Evolutionary conservation across 2,329 filamentous ascomycete species (phyloP).

Genomic region (Xylariaceae sp.): DNA sequence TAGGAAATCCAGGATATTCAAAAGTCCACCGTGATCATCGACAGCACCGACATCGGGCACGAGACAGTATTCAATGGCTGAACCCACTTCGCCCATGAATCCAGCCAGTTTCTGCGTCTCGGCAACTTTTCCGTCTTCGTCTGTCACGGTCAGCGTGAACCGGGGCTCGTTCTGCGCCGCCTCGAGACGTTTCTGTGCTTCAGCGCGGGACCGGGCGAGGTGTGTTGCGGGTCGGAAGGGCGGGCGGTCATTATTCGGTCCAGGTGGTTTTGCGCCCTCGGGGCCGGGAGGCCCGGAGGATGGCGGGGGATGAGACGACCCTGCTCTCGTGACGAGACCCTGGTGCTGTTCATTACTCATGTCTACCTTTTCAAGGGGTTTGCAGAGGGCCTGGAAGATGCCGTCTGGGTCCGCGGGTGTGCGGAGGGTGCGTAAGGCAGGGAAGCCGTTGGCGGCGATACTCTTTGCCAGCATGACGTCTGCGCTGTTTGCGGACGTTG

Average conservation of each 20-base stretch:
- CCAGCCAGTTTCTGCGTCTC: conserved; percentile 53
- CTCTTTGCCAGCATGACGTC: conserved; percentile 57
- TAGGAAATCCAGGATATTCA: conserved; percentile 48
- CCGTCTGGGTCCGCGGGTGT: conserved; percentile 66
- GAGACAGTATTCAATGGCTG: conserved; percentile 56
- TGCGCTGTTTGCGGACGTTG: conserved; percentile 42
- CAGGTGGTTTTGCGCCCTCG: conserved; percentile 14
- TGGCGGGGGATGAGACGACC: conserved; percentile 22
- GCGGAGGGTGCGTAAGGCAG: conserved; percentile 53
- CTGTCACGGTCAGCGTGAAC: conserved; percentile 54
- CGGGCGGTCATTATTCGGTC: conserved; percentile 8
- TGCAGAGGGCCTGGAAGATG: conserved; percentile 62
- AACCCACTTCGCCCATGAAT: conserved; percentile 57
- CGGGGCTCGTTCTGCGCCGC: conserved; percentile 48
- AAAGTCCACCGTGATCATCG: conserved; percentile 52
- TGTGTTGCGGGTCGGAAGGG: conserved; percentile 33
- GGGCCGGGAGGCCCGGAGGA: conserved; percentile 23
- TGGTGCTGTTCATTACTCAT: conserved; percentile 46
- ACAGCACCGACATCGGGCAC: conserved; percentile 50
- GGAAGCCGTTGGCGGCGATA: conserved; percentile 59
- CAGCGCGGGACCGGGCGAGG: conserved; percentile 50
- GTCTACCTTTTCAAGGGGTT: conserved; percentile 52
- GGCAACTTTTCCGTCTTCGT: conserved; percentile 46
- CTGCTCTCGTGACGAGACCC: conserved; percentile 26
- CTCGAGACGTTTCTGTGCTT: conserved; percentile 62